Base-by-base conservation (phyloP, 257 asterid genomes). In the Ajuga chamaepitys region DNA sequence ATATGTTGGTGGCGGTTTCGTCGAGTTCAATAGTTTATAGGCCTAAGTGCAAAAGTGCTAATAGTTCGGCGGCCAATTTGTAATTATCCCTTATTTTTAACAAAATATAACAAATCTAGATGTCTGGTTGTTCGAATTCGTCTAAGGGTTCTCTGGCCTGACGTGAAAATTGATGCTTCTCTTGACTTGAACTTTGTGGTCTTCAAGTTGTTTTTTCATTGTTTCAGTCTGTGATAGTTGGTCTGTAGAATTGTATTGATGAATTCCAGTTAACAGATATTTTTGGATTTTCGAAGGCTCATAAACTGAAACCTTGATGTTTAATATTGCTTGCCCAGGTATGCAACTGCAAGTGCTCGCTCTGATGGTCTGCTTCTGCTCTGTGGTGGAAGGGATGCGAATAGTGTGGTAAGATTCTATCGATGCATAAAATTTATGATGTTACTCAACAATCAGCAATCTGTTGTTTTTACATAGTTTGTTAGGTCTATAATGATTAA, bases 291-390 rank as follows among this genome's bases (percentile, higher is more conserved):
- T 7, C 34, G 54, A 32, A 53, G 37, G 37, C 37, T 5, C 37
- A 30, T 30, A 11, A 14, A 61, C 30, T 9, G 73, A 55, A 55
- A 44, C 30, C 58, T 46, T 35, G 58, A 53, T 67, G 30, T 68
- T 60, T 56, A 67, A 57, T 28, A 61, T 18, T 77, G 38, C 34
- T 35, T 56, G 32, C 67, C 50, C 78, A 93, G 99, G 99, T 93
- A 93, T 70, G 99, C 99, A 42, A 89, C 99, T 74, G 96, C 99
- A 74, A 93, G 99, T 79, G 99, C 99, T 3, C 93, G 99, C 69
- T 89, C 99, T 11, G 99, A 93, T 83, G 99, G 99, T 66, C 97
- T 93, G 77, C 97, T 93, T 78, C 82, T 93, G 76, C 95, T 93
- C 14, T 93, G 97, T 75, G 99, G 99, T 62, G 99, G 99, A 70